Evolutionary conservation across 257 asterid genomes (phyloP).

Genomic region (Ehretia macrophylla): DNA sequence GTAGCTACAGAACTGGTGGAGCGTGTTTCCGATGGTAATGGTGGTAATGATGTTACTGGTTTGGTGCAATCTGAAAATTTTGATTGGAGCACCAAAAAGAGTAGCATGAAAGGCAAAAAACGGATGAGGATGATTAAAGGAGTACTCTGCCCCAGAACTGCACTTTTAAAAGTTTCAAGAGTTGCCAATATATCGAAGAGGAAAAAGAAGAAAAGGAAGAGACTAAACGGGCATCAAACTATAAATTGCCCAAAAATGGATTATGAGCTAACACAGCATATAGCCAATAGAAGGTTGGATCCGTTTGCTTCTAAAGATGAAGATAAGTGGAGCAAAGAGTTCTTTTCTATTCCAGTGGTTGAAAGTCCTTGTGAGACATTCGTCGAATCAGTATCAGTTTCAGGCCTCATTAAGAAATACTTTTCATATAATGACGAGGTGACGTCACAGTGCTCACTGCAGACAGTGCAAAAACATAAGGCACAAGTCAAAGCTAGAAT

Average conservation of each 20-base stretch:
- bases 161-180: conserved; percentile 11
- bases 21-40: conserved; percentile 10
- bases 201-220: conserved; percentile 16
- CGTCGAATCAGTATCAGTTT: conserved; percentile 48
- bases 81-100: conserved; percentile 9
- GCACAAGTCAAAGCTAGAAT: conserved; percentile 12
- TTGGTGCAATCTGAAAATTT: conserved; percentile 7
- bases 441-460: conserved; percentile 24
- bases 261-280: conserved; percentile 2
- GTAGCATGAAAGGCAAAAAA: conserved; percentile 12
- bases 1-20: conserved; percentile 8
- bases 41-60: conserved; percentile 5
- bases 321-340: conserved; percentile 3
- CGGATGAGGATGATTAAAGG: conserved; percentile 23
- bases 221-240: conserved; percentile 7
- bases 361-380: conserved; percentile 31
- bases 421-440: conserved; percentile 52
- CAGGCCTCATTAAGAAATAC: conserved; percentile 57
- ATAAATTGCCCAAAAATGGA: conserved; percentile 7
- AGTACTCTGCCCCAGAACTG: conserved; percentile 11
- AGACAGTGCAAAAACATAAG: conserved; percentile 2
- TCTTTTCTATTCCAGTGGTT: conserved; percentile 4
- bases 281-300: conserved; percentile 7
- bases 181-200: conserved; percentile 11
- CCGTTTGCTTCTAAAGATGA: conserved; percentile 7